Base-by-base conservation (phyloP, 1,284 basidiomycete genomes). In the Hortiboletus rubellus region DNA sequence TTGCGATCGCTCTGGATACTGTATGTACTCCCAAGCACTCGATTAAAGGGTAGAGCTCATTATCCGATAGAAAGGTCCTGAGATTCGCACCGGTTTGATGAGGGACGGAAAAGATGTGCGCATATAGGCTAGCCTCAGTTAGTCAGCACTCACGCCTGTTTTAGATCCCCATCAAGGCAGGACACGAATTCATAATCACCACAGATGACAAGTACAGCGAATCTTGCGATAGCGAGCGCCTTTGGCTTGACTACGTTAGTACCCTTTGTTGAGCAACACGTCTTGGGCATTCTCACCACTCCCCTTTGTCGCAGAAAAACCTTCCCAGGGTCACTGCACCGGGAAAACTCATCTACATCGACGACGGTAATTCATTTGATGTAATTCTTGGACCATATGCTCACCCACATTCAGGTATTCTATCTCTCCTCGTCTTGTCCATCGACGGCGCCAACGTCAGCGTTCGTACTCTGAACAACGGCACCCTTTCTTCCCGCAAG, bases 1-100 rank as follows among this genome's bases (percentile, higher is more conserved):
- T 99, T 50, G 97, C 97, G 54, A 98, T 99, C 70, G 97, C 97
- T 67, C 82, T 99, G 54, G 97, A 99, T 78, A 99, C 97, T 64
- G 92, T 93, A 61, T 70, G 80, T 72, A 40, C 33, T 50, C 22
- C 18, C 45, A 41, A 27, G 46, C 43, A 34, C 54, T 52, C 50
- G 45, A 56, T 52, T 42, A 41, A 54, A 40, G 41, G 59, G 59
- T 61, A 22, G 60, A 58, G 52, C 61, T 62, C 38, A 61, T 54
- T 27, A 27, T 60, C 22, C 17, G 8, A 6, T 58, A 94, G 91
- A 99, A 99, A 92, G 97, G 97, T 53, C 97, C 97, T 41, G 97
- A 99, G 79, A 99, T 99, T 80, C 90, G 97, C 67, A 99, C 97
- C 46, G 97, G 97, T 66, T 72, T 96, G 71, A 99, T 97, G 83